Base-by-base conservation (phyloP, 176 grass and related monocot genomes). In the Avena sativa region DNA sequence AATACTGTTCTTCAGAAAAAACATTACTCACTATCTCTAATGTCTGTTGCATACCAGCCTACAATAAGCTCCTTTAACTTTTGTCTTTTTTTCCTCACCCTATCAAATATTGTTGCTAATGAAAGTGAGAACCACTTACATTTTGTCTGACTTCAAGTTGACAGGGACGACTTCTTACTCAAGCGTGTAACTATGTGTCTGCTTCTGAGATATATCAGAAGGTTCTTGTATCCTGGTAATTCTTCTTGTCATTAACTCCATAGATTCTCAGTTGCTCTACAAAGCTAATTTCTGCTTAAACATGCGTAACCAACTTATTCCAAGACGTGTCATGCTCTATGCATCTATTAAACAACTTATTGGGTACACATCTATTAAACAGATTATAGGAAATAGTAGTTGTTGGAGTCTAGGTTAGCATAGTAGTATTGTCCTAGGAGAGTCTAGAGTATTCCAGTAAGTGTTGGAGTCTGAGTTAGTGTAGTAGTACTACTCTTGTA, bases 91-190 rank as follows among this genome's bases (percentile, higher is more conserved):
- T 67, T 81, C 3, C 58, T 20, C 59, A 49, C 10, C 17, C 17
- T 73, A 34, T 56, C 59, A 9, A 40, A 75, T 36, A 61, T 76
- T 17, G 79, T 87, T 75, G 13, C 34, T 36, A 46, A 64, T 66
- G 57, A 79, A 65, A 89, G 13, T 86, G 58, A 78, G 55, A 51
- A 86, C 89, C 76, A 82, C 83, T 91, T 89, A 90, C 83, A 84
- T 86, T 86, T 94, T 92, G 77, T 87, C 83, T 93, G 58, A 93
- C 82, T 86, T 94, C 89, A 94, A 96, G 94, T 93, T 94, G 91
- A 96, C 94, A 99, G 97, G 97, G 97, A 62, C 84, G 89, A 30
- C 92, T 99, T 94, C 97, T 92, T 93, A 83, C 91, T 87, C 89
- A 85, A 87, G 84, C 94, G 85, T 87, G 87, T 81, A 93, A 88